Base-by-base conservation (phyloP, 2,329 filamentous ascomycete genomes). In the Colletotrichum lindemuthianum region DNA sequence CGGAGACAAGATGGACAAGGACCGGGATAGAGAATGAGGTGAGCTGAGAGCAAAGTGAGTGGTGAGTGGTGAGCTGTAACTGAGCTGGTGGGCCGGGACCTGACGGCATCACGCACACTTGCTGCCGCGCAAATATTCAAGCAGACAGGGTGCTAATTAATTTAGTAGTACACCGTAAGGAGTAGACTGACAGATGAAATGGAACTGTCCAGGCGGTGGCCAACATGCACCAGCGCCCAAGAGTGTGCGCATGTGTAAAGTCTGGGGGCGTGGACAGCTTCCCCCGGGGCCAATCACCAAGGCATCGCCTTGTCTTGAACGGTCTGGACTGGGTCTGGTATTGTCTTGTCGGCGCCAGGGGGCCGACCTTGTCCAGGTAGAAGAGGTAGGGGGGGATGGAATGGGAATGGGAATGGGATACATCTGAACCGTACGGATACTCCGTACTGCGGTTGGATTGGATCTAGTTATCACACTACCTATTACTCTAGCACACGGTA, bases 201-300 rank as follows among this genome's bases (percentile, higher is more conserved):
- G 15, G 49, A 34, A 33, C n/a, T 33, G 49, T 34, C 33, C 34
- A n/a, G 47, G 24, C 39, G 59, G 50, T 65, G 61, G 57, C 40
- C 44, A 57, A 63, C 40, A 57, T 65, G 61, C 61, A 61, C 50
- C 58, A 58, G 36, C 50, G 58, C 61, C 61, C 61, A 52, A 65
- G 15, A 55, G 24, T 24, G 24, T 24, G 4, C 24, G 24, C 24
- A 45, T 50, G 3, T 33, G 50, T 40, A 36, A 65, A 65, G 44
- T 45, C 24, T 24, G 58, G 61, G 57, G 58, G 36, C 41, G 45
- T 41, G 37, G 24, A 47, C 44, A n/a, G 39, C 54, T 61, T 50
- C 24, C 51, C 37, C 36, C 61, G 34, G 32, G 40, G 34, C 61
- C 61, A 65, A 65, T 65, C 57, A 51, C 58, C 43, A 40, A 44